Evolutionary conservation across 345 rosid genomes (phyloP).

Genomic region (Iberis pinnata): DNA sequence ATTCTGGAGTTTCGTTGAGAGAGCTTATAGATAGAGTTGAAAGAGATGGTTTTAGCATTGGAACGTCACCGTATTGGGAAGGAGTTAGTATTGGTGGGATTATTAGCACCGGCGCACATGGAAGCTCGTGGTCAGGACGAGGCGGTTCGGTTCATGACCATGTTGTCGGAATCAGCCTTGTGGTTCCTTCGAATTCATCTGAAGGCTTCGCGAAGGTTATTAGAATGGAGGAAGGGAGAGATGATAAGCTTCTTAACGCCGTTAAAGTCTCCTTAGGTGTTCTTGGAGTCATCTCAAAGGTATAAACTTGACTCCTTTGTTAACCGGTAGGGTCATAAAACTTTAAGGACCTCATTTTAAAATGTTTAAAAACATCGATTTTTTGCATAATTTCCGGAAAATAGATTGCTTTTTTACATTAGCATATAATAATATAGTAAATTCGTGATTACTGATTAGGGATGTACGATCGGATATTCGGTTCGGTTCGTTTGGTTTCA

Average conservation of each 20-base stretch:
- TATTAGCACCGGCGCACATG: constrained; percentile 85
- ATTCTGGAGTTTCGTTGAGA: constrained; percentile 63
- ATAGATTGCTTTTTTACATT: too few species aligned
- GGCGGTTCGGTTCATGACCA: constrained; percentile 95
- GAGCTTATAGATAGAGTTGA: constrained; percentile 62
- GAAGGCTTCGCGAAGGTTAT: constrained; percentile 64
- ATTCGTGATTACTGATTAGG: too few species aligned
- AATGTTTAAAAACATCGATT: too few species aligned
- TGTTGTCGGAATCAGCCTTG: constrained; percentile 56
- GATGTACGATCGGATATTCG: too few species aligned
- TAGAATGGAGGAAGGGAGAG: constrained; percentile 34
- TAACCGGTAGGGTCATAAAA: too few species aligned
- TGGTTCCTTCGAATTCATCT: constrained; percentile 47
- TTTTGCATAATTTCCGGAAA: too few species aligned
- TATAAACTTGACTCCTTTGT: constrained; percentile 23
- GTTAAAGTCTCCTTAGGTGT: constrained; percentile 68
- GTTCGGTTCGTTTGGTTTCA: too few species aligned
- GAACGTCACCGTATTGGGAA: constrained; percentile 84
- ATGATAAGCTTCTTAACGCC: constrained; percentile 59
- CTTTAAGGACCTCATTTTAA: too few species aligned
- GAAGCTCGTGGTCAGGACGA: constrained; percentile 89
- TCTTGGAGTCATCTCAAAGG: constrained; percentile 87
- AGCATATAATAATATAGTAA: too few species aligned
- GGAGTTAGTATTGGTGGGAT: constrained; percentile 85
- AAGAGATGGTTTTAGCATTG: constrained; percentile 53